These are phyloP conservation scores for Hyphodiscus sp. DNA, from an alignment of 2,329 filamentous ascomycete genomes.

Conservation along the genomic window DNA sequence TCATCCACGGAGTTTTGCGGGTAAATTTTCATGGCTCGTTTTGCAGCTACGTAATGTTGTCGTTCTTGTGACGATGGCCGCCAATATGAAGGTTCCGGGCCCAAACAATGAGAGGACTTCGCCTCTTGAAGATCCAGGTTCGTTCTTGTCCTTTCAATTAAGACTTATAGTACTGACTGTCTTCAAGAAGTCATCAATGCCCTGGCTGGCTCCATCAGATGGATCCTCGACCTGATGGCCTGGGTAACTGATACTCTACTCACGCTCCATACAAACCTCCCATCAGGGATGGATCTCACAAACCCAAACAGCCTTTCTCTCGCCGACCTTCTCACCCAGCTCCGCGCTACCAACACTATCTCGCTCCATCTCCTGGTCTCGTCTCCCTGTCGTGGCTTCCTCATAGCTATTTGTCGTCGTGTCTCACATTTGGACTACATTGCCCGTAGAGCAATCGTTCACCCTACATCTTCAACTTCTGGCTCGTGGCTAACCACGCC, in stretches of 20 bases:
- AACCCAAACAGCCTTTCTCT: slow-evolving; percentile 37
- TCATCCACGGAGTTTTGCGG: slow-evolving; percentile 54
- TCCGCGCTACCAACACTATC: slow-evolving; percentile 50
- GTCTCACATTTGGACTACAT: slow-evolving; percentile 49
- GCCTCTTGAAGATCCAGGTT: slow-evolving; percentile 58
- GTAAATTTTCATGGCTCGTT: slow-evolving; percentile 68
- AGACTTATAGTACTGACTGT: background rate
- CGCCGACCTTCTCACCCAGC: slow-evolving; percentile 42
- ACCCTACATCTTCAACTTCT: slow-evolving; percentile 5
- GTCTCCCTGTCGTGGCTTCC: slow-evolving; percentile 66
- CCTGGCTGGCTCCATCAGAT: slow-evolving; percentile 68
- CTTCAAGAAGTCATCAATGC: slow-evolving; percentile 61
- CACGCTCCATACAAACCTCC: slow-evolving; percentile 44
- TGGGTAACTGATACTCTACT: slow-evolving; percentile 57
- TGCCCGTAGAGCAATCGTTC: slow-evolving; percentile 26
- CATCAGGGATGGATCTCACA: slow-evolving; percentile 40
- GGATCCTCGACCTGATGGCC: slow-evolving; percentile 66
- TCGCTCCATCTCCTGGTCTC: slow-evolving; percentile 61
- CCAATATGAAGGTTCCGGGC: slow-evolving; percentile 35
- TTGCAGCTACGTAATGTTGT: slow-evolving; percentile 69
- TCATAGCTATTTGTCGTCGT: slow-evolving; percentile 62
- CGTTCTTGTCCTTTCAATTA: slow-evolving; percentile 13
- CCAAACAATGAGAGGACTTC: slow-evolving; percentile 51
- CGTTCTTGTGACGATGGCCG: slow-evolving; percentile 59
- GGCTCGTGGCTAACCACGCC: background rate